Evolutionary conservation across 2,329 filamentous ascomycete species (phyloP).

Genomic region (Beauveria bassiana): DNA sequence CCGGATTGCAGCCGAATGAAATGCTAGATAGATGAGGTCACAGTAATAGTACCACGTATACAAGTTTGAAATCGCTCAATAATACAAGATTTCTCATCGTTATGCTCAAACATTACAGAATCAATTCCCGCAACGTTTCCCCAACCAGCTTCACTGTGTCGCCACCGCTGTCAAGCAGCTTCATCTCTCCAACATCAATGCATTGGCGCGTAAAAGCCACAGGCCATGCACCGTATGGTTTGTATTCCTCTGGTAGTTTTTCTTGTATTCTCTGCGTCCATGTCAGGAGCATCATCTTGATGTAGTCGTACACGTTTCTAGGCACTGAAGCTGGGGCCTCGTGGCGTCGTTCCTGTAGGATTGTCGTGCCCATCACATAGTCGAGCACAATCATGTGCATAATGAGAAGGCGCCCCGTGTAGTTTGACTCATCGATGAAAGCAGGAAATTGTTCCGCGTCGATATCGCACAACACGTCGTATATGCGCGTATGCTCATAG

Average conservation of each 20-base stretch:
- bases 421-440: conserved; percentile 9
- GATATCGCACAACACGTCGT: conserved; percentile 1
- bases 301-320: conserved; percentile 15
- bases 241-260: conserved; percentile 23
- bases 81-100: not conserved
- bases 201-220: conserved; percentile 18
- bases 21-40: not conserved
- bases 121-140: conserved; percentile 3
- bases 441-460: conserved; percentile 5
- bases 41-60: not conserved
- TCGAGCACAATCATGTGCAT: conserved; percentile 12
- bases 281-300: conserved; percentile 24
- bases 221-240: conserved; percentile 26
- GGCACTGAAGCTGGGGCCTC: not conserved
- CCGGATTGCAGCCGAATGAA: not conserved
- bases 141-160: conserved; percentile 15
- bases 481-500: conserved; percentile 11
- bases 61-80: not conserved
- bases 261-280: conserved; percentile 31
- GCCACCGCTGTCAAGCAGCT: conserved; percentile 8
- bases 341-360: conserved; percentile 5
- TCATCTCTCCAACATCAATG: conserved; percentile 5
- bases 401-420: conserved; percentile 6
- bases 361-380: conserved; percentile 8
- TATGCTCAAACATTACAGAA: not conserved